Evolutionary conservation across 371 early-diverging fungal species (phyloP).

Genomic region (Mucor circinelloides): DNA sequence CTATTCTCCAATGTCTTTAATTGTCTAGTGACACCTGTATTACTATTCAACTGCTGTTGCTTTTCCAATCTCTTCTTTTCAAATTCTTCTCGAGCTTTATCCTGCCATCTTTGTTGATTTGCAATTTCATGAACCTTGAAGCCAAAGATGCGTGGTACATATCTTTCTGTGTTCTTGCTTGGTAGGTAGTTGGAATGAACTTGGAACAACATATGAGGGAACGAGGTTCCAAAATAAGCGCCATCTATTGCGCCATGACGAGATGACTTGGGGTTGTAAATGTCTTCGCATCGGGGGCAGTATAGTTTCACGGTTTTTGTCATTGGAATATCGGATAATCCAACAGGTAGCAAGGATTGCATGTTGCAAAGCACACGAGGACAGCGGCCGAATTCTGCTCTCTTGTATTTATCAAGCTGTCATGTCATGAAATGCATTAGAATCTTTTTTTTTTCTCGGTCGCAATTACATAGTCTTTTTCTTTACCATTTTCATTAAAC

Average conservation of each 20-base stretch:
- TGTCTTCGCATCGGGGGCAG: slow-evolving; percentile 89
- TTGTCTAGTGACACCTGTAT: neutral
- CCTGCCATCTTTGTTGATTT: slow-evolving; percentile 84
- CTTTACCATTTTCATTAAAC: slow-evolving; percentile 80
- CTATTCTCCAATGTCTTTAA: neutral
- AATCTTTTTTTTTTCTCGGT: neutral
- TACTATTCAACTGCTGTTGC: neutral
- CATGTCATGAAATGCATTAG: neutral
- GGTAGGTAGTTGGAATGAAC: slow-evolving; percentile 84
- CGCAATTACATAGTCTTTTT: neutral
- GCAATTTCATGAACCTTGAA: slow-evolving; percentile 85
- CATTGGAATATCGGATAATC: slow-evolving; percentile 79
- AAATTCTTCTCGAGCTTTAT: slow-evolving; percentile 68
- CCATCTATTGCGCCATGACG: slow-evolving; percentile 88
- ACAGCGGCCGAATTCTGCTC: slow-evolving; percentile 92
- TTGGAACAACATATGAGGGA: slow-evolving; percentile 93
- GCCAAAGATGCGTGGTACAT: slow-evolving; percentile 93
- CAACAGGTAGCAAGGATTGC: slow-evolving; percentile 84
- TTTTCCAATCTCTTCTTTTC: slow-evolving; percentile 22
- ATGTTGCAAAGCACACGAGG: slow-evolving; percentile 89
- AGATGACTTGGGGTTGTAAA: slow-evolving; percentile 86
- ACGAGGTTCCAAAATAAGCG: slow-evolving; percentile 94
- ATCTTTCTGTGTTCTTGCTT: slow-evolving; percentile 62
- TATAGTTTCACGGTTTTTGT: slow-evolving; percentile 83
- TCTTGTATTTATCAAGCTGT: slow-evolving; percentile 80